Evolutionary conservation across 2,329 filamentous ascomycete species (phyloP), one percentile per base, ranked within the genome.

Genomic region (Aspergillus carbonarius): DNA sequence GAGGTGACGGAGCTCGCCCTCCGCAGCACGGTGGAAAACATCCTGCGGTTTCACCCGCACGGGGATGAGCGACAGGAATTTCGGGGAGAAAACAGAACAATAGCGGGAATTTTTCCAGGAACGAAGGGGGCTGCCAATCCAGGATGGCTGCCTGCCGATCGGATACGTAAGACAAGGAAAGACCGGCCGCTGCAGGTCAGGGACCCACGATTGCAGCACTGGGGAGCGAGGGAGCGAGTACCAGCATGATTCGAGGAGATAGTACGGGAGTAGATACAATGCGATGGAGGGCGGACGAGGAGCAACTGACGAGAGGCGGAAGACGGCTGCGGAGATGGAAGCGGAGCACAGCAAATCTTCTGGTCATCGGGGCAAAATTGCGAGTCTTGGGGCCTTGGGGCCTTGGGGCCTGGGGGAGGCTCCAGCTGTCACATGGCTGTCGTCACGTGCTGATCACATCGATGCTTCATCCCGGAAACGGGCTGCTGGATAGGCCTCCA

Each of bases 11-110:
- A 53, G 10, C 57, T 60, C 18, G 58, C 55, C 52, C 58, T 61
- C 48, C 61, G 65, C 23, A 70, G 50, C 20, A 70, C 54, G n/a
- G 64, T 40, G 52, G 68, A 67, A 61, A 68, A 74, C 72, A 74
- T 73, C 44, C 55, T 70, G 63, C 53, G 54, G 50, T 58, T 50
- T 44, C 49, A 60, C 60, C 60, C 54, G 44, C 44, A n/a, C 44
- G n/a, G 23, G 44, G n/a, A 15, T 27, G 25, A 13, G 44, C 17
- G 23, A 48, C 44, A 30, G 27, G 44, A 9, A 47, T 20, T 25
- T 20, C 37, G 30, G 15, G 23, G 50, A 18, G 35, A 40, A 20
- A 12, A 53, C 40, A 32, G 34, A 32, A 32, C 8, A 10, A 32
- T 32, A 32, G 30, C 30, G 35, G 34, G 23, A 4, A 7, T 49